These are phyloP conservation scores for Moesziomyces parantarcticus DNA, from an alignment of 1,284 basidiomycete genomes.

Conservation along the genomic window DNA sequence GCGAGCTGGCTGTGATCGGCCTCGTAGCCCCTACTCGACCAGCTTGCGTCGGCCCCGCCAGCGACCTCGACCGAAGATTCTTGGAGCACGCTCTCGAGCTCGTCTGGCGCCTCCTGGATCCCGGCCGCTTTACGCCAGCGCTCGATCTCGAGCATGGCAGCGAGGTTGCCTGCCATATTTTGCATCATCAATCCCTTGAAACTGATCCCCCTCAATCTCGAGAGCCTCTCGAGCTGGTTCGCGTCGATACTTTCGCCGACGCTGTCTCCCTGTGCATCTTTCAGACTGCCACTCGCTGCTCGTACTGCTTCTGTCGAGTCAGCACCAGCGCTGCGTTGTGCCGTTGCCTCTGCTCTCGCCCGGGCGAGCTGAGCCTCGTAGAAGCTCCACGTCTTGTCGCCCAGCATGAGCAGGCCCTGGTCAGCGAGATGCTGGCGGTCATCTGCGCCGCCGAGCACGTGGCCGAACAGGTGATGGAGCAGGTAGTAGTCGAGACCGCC, in stretches of 20 bases:
- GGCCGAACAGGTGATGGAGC: constrained; percentile 44
- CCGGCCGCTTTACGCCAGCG: constrained; percentile 36
- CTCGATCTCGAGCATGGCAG: constrained; percentile 46
- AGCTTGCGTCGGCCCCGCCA: constrained; percentile 10
- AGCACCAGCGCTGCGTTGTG: not conserved
- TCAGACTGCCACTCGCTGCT: constrained; percentile 7
- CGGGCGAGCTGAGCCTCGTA: constrained; percentile 34
- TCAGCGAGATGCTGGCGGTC: constrained; percentile 25
- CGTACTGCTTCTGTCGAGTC: constrained; percentile 34
- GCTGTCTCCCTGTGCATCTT: constrained; percentile 2
- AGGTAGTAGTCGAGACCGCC: constrained; percentile 48
- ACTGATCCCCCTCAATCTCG: constrained; percentile 29
- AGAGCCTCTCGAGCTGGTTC: constrained; percentile 19
- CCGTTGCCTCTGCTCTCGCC: constrained; percentile 25
- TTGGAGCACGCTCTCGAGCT: constrained; percentile 9
- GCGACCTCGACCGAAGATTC: constrained; percentile 10
- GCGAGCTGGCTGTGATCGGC: constrained; percentile 40
- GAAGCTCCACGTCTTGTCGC: constrained; percentile 39
- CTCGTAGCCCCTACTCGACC: constrained; percentile 31
- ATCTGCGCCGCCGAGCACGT: constrained; percentile 21
- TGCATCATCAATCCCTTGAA: constrained; percentile 47
- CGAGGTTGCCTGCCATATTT: constrained; percentile 46
- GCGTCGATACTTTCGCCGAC: constrained; percentile 22
- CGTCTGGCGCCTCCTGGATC: constrained; percentile 16
- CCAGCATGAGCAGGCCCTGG: constrained; percentile 35